phyloP scores from a whole-genome alignment of 306 rosid genomes.

The Leucaena leucocephala region DNA sequence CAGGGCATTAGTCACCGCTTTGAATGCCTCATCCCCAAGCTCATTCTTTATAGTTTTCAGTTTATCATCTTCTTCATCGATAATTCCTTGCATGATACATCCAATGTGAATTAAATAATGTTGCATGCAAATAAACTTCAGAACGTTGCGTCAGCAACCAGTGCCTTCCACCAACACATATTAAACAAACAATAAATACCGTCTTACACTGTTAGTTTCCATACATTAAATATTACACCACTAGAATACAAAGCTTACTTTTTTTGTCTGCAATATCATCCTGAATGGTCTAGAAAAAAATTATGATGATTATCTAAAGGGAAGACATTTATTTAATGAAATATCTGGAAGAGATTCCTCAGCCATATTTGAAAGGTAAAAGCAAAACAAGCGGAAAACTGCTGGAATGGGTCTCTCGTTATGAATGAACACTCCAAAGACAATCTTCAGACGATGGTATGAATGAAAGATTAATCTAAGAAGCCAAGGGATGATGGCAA shows the following conservation, averaged over 20 bases:
- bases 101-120: slow-evolving; percentile 7
- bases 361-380: background rate
- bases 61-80: slow-evolving; percentile 67
- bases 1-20: slow-evolving; percentile 60
- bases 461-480: background rate
- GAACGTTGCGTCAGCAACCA: background rate
- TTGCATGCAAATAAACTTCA: background rate
- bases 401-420: background rate
- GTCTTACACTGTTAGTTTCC: background rate
- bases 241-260: background rate
- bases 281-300: background rate
- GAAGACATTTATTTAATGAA: background rate
- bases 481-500: slow-evolving; percentile 3
- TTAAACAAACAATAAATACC: background rate
- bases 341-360: background rate
- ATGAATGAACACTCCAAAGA: background rate
- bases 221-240: background rate
- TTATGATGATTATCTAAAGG: background rate
- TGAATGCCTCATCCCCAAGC: slow-evolving; percentile 53
- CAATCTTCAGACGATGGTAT: background rate
- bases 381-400: background rate
- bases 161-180: background rate
- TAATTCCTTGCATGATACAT: slow-evolving; percentile 54
- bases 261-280: background rate
- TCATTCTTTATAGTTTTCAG: slow-evolving; percentile 61